Base-by-base conservation (phyloP, 176 grass and related monocot genomes). In the Pontederia crassipes region DNA sequence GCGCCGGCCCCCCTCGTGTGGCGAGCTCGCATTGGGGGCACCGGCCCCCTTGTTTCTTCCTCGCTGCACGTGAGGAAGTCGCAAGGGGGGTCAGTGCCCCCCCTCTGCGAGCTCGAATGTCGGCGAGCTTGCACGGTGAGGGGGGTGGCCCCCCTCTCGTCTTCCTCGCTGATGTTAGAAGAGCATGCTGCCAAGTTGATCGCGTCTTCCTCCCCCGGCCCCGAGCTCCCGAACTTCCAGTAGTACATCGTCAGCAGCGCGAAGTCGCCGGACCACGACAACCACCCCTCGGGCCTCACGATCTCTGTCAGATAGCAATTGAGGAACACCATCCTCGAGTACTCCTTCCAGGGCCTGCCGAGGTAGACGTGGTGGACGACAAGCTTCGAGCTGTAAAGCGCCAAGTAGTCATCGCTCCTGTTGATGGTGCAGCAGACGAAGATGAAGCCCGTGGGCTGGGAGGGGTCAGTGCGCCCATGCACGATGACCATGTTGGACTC, bases 341-440 rank as follows among this genome's bases (percentile, higher is more conserved):
- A 92, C 81, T 89, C 87, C 84, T 92, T 98, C 93, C 87, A 98
- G 0, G 87, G 93, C 2, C 87, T 70, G 2, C 87, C 88, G 11
- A 92, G 73, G 80, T 86, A 98, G 12, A 79, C 79, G 17, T 57
- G 81, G 77, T 98, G 93, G 10, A 66, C 81, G n/a, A 40, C 48
- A 2, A 87, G 93, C 0, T 79, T 88, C 58, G 71, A 5, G 2
- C 55, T 58, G 71, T 89, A 92, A 40, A 81, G 10, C 0, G 64
- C 76, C 15, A 98, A 1, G 81, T 92, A 98, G 51, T 92, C 93
- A n/a, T 83, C 93, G 82, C 93, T 98, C 54, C 93, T 87, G 72
- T 83, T 89, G 66, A 92, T 73, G 64, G 32, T 3, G 77, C 93
- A 92, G 10, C 75, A 47, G 58, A 69, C 48, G 64, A 98, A 89